Evolutionary conservation across 148 eudicot genomes (phyloP).

Genomic region (Vaccinium macrocarpon): DNA sequence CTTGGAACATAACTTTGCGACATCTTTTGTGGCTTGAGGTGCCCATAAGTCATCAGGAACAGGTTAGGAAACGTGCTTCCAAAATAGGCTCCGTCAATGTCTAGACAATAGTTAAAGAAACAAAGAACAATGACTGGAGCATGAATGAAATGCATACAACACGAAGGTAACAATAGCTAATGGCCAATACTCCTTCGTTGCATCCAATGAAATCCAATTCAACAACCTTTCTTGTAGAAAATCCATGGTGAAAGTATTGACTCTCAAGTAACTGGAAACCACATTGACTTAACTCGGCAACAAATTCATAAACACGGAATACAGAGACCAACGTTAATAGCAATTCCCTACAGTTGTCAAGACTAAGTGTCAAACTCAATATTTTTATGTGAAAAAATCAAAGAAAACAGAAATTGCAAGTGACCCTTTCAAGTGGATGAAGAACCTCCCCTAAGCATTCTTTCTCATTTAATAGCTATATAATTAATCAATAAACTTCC

Average conservation of each 20-base stretch:
- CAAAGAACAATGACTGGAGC: conserved; percentile 5
- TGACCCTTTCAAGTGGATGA: neutral
- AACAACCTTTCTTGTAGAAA: neutral
- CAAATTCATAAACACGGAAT: neutral
- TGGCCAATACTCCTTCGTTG: neutral
- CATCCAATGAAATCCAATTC: neutral
- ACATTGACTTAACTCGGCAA: neutral
- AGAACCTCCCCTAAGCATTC: neutral
- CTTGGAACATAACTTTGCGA: conserved; percentile 52
- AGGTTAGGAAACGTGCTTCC: conserved; percentile 69
- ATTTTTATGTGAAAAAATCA: neutral
- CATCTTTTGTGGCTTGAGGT: conserved; percentile 62
- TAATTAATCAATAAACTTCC: too few species aligned
- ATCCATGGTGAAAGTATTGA: neutral
- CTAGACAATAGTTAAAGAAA: conserved; percentile 38
- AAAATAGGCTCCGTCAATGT: conserved; percentile 71
- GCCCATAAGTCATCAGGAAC: conserved; percentile 71
- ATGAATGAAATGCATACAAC: neutral
- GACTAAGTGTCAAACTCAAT: too few species aligned
- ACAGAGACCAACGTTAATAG: neutral
- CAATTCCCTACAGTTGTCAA: neutral
- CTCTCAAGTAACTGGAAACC: neutral
- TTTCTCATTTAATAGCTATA: neutral
- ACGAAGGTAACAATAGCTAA: neutral
- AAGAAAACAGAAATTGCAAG: neutral